These are phyloP conservation scores for Hypoxylon subgilvum DNA, from an alignment of 495 filamentous ascomycete genomes.

Conservation along the genomic window DNA sequence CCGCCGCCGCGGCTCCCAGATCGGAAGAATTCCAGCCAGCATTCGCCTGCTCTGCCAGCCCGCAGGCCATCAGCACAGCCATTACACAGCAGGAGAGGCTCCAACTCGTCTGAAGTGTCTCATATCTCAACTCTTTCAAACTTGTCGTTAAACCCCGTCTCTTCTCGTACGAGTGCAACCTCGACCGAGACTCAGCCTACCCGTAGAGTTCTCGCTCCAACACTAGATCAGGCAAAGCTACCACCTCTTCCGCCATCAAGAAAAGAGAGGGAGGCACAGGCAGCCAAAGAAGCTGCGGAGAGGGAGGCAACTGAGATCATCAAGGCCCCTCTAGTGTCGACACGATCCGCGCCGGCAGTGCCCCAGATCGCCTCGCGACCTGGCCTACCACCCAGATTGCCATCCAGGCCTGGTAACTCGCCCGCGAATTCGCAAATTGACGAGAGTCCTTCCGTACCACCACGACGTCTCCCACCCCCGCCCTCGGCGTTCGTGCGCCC, in stretches of 20 bases:
- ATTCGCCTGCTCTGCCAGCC: conserved; percentile 49
- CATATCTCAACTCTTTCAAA: conserved; percentile 51
- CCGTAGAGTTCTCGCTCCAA: conserved; percentile 53
- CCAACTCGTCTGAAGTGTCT: conserved; percentile 55
- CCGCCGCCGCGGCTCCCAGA: conserved; percentile 51
- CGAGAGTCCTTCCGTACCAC: conserved; percentile 27
- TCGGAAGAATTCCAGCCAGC: conserved; percentile 42
- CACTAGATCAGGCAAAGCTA: conserved; percentile 56
- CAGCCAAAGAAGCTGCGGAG: conserved; percentile 45
- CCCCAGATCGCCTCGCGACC: conserved; percentile 39
- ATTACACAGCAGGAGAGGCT: conserved; percentile 47
- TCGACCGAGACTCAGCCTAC: conserved; percentile 40
- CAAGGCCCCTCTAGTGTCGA: conserved; percentile 27
- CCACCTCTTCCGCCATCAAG: conserved; percentile 56
- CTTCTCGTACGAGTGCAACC: conserved; percentile 40
- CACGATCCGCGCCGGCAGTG: conserved; percentile 31
- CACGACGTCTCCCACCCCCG: conserved; percentile 51
- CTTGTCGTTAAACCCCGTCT: conserved; percentile 46
- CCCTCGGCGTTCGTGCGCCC: conserved; percentile 40
- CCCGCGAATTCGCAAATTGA: conserved; percentile 23
- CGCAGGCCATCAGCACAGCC: conserved; percentile 48
- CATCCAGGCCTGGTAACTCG: conserved; percentile 46
- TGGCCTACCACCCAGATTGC: conserved; percentile 49
- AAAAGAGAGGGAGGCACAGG: conserved; percentile 53
- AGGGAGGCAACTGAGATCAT: conserved; percentile 30